Evolutionary conservation across 306 rosid species (phyloP).

Genomic region (Medicago ruthenica): DNA sequence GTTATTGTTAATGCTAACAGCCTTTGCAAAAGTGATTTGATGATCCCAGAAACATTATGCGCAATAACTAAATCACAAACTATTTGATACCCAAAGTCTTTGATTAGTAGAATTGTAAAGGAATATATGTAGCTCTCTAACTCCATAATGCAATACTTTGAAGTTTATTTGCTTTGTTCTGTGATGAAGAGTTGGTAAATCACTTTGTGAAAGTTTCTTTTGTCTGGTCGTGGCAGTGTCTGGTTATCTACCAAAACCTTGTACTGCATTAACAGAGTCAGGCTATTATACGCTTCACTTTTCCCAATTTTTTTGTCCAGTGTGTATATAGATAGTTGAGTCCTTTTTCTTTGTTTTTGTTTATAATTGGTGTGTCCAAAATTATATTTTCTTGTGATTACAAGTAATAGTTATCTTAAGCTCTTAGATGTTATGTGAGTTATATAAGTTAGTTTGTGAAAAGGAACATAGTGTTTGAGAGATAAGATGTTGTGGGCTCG

Average conservation of each 20-base stretch:
- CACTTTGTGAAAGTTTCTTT: neutral
- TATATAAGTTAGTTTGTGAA: neutral
- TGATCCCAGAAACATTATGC: constrained; percentile 8
- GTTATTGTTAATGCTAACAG: neutral
- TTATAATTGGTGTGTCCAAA: too few species aligned
- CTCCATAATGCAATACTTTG: neutral
- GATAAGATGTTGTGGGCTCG: neutral
- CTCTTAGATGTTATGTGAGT: neutral
- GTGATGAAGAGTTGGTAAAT: constrained; percentile 23
- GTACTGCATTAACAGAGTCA: neutral
- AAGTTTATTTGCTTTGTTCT: constrained; percentile 29
- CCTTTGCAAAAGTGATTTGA: neutral
- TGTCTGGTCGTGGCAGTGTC: too few species aligned
- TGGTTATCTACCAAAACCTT: too few species aligned
- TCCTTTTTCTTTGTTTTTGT: neutral
- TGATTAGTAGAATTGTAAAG: neutral
- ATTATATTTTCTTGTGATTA: neutral
- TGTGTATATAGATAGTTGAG: neutral
- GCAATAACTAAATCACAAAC: neutral
- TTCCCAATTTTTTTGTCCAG: neutral
- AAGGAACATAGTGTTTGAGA: neutral
- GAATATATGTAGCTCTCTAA: neutral
- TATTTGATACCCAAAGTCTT: neutral
- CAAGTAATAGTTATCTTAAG: neutral
- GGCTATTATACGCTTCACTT: neutral